Evolutionary conservation across 176 grass and related monocot genomes (phyloP).

Genomic region (Carex cristatella): DNA sequence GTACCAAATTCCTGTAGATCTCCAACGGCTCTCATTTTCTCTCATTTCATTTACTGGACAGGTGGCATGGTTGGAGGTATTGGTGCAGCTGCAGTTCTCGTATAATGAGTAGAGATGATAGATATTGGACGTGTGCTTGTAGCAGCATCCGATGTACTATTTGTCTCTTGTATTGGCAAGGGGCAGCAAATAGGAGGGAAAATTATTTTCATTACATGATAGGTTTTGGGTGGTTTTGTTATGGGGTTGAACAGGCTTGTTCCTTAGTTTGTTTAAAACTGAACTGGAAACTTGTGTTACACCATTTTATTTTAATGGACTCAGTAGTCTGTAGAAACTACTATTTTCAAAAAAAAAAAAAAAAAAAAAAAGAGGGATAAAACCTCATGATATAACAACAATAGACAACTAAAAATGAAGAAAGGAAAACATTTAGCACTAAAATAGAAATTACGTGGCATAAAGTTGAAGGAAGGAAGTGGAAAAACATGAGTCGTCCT

Average conservation of each 20-base stretch:
- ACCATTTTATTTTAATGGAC: background rate
- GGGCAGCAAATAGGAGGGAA: background rate
- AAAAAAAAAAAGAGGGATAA: background rate
- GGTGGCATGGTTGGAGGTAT: background rate
- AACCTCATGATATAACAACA: background rate
- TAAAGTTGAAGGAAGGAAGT: conserved; percentile 61
- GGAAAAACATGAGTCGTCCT: conserved; percentile 50
- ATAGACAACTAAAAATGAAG: background rate
- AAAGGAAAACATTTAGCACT: background rate
- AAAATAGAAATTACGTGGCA: conserved; percentile 55
- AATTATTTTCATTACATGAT: background rate
- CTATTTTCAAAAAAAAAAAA: background rate
- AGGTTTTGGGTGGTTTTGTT: background rate
- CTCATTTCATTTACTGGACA: background rate
- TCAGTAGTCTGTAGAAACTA: background rate
- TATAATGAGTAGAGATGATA: background rate
- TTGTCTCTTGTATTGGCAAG: background rate
- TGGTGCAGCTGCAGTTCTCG: background rate
- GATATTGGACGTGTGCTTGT: background rate
- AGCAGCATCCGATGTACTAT: background rate
- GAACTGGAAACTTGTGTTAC: background rate
- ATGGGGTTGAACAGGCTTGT: background rate
- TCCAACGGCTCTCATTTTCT: background rate
- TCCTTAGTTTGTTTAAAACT: background rate
- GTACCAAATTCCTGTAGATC: background rate